Base-by-base conservation (phyloP, 352 stramenopile species). In the Ophiocytium majus region DNA sequence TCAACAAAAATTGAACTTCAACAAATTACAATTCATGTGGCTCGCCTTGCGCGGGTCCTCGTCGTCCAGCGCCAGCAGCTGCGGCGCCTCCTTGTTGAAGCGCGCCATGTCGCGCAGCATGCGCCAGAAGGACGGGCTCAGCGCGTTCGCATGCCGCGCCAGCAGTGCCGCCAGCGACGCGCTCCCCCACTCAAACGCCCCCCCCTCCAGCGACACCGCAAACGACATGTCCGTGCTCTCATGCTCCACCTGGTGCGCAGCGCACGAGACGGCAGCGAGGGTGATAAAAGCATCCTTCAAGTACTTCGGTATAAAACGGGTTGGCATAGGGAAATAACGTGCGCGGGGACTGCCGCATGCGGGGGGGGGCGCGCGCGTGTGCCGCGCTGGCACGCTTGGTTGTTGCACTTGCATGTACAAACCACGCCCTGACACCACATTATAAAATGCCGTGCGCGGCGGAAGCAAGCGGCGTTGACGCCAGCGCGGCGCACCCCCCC, bases 1-100 rank as follows among this genome's bases (percentile, higher is more conserved):
- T 32, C n/a, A 19, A 50, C n/a, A n/a, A 79, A 19, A n/a, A 79
- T 79, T 63, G 10, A 23, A 79, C 10, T 79, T 79, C 71, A 79
- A 79, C 19, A 32, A 10, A 79, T 79, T 79, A 23, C 10, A 17
- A 80, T 33, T 32, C n/a, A n/a, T n/a, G 17, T 14, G n/a, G 9
- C 78, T 43, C 76, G 84, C 80, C 83, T 86, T 89, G 34, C 83
- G 71, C 57, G 83, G 84, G 75, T 89, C 86, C 0, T 93, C 88
- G 82, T 93, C 89, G 0, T 86, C 33, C 0, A 90, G 86, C 10
- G 91, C 50, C 10, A 95, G 83, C 9, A 94, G 79, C 0, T 89
- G 57, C 23, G 81, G 78, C 1, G 92, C 91, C 83, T 93, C 83
- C 0, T 83, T 74, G 86, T 95, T 93, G 83, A 95, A 95, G 23